Evolutionary conservation across 1,284 basidiomycete species (phyloP).

Genomic region (Ceratobasidium sp.): DNA sequence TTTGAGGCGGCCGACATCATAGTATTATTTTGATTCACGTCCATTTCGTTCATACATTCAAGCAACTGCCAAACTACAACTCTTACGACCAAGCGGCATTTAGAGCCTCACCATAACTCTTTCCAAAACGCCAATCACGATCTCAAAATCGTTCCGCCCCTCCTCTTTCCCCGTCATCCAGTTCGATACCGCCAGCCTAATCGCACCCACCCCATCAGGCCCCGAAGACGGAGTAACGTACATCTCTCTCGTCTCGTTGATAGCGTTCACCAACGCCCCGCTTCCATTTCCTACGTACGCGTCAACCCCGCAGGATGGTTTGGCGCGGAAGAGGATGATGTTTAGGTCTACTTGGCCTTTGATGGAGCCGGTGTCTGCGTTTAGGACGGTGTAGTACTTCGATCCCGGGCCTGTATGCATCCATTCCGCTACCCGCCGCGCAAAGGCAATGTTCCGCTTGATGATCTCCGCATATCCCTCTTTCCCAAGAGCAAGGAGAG

Average conservation of each 20-base stretch:
- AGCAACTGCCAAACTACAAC: too few species aligned
- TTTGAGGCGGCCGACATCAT: too few species aligned
- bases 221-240: slow-evolving; percentile 60
- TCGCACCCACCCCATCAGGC: too few species aligned
- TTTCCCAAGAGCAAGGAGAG: slow-evolving; percentile 60
- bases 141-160: slow-evolving; percentile 53
- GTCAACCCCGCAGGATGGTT: slow-evolving; percentile 50
- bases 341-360: slow-evolving; percentile 56
- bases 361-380: slow-evolving; percentile 52
- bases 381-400: slow-evolving; percentile 57
- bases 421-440: slow-evolving; percentile 56
- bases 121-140: slow-evolving; percentile 51
- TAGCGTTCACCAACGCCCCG: slow-evolving; percentile 53
- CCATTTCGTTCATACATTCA: too few species aligned
- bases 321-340: slow-evolving; percentile 62
- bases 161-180: slow-evolving; percentile 60
- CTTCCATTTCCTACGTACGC: slow-evolving; percentile 50
- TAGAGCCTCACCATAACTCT: slow-evolving; percentile 52
- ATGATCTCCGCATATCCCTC: slow-evolving; percentile 61
- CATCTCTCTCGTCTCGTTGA: slow-evolving; percentile 60
- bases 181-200: slow-evolving; percentile 63
- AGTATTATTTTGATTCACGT: too few species aligned
- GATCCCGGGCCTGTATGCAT: slow-evolving; percentile 52
- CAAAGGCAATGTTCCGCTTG: slow-evolving; percentile 60
- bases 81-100: too few species aligned